These are phyloP conservation scores for Penicillium freii DNA, from an alignment of 2,329 filamentous ascomycete genomes.

Conservation along the genomic window DNA sequence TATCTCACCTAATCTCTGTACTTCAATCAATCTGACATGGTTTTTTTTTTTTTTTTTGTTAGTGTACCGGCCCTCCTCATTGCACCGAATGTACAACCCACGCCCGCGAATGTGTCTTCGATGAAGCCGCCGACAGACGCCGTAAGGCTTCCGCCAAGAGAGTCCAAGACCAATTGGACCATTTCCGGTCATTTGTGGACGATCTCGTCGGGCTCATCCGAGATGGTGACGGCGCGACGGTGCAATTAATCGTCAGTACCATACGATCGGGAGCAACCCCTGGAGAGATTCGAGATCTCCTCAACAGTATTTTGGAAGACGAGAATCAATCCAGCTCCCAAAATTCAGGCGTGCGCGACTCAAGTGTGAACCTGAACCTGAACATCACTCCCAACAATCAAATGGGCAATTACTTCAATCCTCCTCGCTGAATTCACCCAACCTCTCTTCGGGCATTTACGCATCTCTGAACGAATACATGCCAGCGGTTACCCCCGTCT, in stretches of 20 bases:
- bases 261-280: slow-evolving; percentile 26
- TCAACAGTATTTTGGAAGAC: slow-evolving; percentile 4
- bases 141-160: slow-evolving; percentile 35
- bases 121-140: slow-evolving; percentile 37
- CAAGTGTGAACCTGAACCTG: background rate
- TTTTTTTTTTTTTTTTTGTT: slow-evolving; percentile 11
- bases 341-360: background rate
- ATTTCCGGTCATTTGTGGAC: slow-evolving; percentile 29
- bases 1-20: background rate
- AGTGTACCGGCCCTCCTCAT: slow-evolving; percentile 33
- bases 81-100: slow-evolving; percentile 38
- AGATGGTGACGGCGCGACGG: slow-evolving; percentile 14
- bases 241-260: slow-evolving; percentile 28
- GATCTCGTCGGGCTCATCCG: slow-evolving; percentile 30
- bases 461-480: background rate
- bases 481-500: background rate
- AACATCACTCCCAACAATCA: background rate
- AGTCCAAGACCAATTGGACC: slow-evolving; percentile 31
- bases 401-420: slow-evolving; percentile 1
- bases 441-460: background rate
- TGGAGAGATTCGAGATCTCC: slow-evolving; percentile 15
- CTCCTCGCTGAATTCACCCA: background rate
- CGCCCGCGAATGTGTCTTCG: slow-evolving; percentile 34
- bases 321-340: background rate
- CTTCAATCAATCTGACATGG: slow-evolving; percentile 9